Conservation (phyloP, 352 stramenopile species). For the Pythium biforme region DNA sequence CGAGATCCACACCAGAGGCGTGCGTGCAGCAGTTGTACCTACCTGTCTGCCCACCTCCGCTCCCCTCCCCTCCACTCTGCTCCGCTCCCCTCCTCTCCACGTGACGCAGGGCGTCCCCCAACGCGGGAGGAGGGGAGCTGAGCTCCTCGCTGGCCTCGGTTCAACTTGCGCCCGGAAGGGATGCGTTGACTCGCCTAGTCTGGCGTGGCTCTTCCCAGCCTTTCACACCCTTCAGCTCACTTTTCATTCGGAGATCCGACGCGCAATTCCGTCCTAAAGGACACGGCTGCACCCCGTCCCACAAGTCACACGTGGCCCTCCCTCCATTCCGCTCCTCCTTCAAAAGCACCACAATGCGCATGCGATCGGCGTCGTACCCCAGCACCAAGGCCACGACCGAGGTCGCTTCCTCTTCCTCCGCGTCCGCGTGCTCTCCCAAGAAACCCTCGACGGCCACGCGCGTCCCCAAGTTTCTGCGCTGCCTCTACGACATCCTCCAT, state of each 20-base stretch:
- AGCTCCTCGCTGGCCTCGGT: constrained; percentile 16
- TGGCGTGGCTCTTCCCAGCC: constrained; percentile 29
- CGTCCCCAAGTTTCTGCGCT: constrained; percentile 77
- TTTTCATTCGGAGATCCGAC: constrained; percentile 28
- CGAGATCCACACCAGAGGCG: constrained; percentile 5
- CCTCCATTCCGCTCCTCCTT: neutral
- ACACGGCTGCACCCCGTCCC: constrained; percentile 9
- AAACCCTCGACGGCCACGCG: constrained; percentile 30
- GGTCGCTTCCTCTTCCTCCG: neutral
- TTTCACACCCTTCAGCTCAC: constrained; percentile 27
- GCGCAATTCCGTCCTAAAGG: constrained; percentile 24
- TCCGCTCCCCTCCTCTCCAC: no score
- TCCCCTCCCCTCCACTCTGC: neutral
- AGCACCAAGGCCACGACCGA: constrained; percentile 4
- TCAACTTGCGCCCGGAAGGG: constrained; percentile 25
- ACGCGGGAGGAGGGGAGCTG: neutral
- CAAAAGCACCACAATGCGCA: constrained; percentile 22
- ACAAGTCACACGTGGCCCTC: constrained; percentile 13
- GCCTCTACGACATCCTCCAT: constrained; percentile 79
- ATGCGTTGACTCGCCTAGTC: constrained; percentile 28
- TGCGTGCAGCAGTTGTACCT: neutral
- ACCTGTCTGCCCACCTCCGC: constrained; percentile 8
- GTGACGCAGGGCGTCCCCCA: neutral
- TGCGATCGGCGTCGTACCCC: constrained; percentile 27
- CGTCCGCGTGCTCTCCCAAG: constrained; percentile 9